A percentile compares a stretch with the other conserved stretches of the same genome.
Conservation (phyloP, 257 asterid genomes). For the Ophiorrhiza pumila region DNA sequence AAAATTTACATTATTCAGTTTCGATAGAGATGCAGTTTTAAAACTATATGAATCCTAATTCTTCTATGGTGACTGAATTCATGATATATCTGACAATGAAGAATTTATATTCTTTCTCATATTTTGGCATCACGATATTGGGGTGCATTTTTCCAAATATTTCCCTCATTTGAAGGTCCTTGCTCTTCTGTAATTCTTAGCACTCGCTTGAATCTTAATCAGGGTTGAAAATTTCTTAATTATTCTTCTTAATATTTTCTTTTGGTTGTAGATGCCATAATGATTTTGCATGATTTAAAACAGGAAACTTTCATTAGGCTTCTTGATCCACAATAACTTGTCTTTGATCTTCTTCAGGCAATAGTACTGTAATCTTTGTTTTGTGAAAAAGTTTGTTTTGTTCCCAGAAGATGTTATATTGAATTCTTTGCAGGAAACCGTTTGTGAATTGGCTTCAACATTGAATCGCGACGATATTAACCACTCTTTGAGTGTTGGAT, state of each 20-base stretch:
- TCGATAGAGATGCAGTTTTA: too few relatives aligned
- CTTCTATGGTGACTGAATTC: too few relatives aligned
- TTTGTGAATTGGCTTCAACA: slow-evolving; percentile 22
- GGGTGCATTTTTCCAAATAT: neutral
- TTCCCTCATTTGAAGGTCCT: neutral
- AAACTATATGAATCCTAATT: too few relatives aligned
- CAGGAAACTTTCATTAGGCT: neutral
- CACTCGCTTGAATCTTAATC: neutral
- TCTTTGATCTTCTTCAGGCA: neutral
- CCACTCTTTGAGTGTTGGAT: slow-evolving; percentile 31
- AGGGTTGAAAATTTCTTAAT: neutral
- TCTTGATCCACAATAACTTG: neutral
- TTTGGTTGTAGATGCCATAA: neutral
- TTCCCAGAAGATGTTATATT: slow-evolving; percentile 12
- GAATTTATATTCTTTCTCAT: neutral
- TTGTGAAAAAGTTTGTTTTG: neutral
- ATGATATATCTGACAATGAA: neutral
- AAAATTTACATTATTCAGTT: too few relatives aligned
- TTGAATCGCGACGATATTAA: slow-evolving; percentile 28
- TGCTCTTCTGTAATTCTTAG: neutral
- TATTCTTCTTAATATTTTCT: neutral
- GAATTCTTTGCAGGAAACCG: slow-evolving; percentile 42
- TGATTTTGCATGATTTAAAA: neutral
- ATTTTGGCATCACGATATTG: neutral
- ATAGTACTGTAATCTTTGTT: neutral